Base-by-base conservation (phyloP, 2,329 filamentous ascomycete genomes). In the Fusarium bulbicola region DNA sequence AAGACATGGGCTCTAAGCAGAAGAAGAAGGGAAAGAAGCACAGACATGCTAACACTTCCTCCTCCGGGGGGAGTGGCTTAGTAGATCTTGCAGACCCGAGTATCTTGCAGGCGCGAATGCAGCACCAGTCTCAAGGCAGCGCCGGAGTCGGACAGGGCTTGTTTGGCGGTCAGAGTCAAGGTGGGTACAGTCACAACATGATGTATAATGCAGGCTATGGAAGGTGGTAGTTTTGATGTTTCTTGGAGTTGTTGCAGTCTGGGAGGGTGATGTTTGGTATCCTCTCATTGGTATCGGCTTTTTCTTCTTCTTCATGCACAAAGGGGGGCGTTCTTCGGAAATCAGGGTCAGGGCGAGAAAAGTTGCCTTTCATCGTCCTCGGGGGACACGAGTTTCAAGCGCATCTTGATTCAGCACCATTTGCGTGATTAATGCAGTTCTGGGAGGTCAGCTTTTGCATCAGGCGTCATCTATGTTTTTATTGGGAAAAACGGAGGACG, bases 1-100 rank as follows among this genome's bases (percentile, higher is more conserved):
- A 95, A 91, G 95, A 97, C 84, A 92, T 92, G 87, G 93, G 93
- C 87, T 92, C 93, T 87, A 97, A 97, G 92, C 95, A 97, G 91
- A 97, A 97, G 92, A 98, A 97, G 91, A 97, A 97, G 94, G 95
- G 95, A 89, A 98, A 97, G 92, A 98, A 98, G 94, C 95, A 98
- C 90, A 97, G 95, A 92, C 95, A 98, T 92, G 95, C 95, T 96
- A 97, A 98, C 94, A 98, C 95, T 95, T 97, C 95, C 93, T 98
- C 95, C 92, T 97, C 95, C 91, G 93, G 93, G 89, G 95, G 95
- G 91, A 94, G 94, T 93, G 95, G 94, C 89, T 91, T 98, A 95
- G 95, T 97, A 88, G 95, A 98, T 97, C 94, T 97, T 95, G 94
- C 93, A 89, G 95, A 98, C 94, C 95, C 95, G 90, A 97, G 94